These are phyloP conservation scores for Trichoderma asperellum DNA, from an alignment of 2,329 filamentous ascomycete genomes.

Conservation along the genomic window DNA sequence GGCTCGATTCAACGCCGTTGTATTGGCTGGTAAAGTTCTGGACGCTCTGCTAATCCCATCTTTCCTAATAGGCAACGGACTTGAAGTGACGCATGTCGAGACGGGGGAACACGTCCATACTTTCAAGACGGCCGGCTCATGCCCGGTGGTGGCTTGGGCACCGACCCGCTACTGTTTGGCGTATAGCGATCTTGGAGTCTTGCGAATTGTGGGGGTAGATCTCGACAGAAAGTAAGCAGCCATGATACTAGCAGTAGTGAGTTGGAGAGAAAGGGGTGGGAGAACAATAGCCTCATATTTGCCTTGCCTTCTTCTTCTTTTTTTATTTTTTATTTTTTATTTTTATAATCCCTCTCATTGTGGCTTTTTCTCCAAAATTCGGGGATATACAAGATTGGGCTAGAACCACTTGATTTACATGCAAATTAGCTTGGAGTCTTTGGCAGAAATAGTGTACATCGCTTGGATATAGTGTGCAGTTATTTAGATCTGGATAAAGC, in stretches of 20 bases:
- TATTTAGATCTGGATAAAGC: slow-evolving; percentile 9
- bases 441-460: neutral
- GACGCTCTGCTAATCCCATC: slow-evolving; percentile 9
- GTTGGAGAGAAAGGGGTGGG: neutral
- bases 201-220: slow-evolving; percentile 70
- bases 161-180: slow-evolving; percentile 74
- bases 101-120: slow-evolving; percentile 73
- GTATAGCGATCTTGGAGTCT: slow-evolving; percentile 69
- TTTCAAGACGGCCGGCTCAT: slow-evolving; percentile 68
- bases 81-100: slow-evolving; percentile 74
- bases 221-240: slow-evolving; percentile 45
- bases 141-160: slow-evolving; percentile 74
- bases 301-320: neutral
- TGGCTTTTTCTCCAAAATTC: neutral
- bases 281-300: neutral
- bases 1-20: slow-evolving; percentile 3
- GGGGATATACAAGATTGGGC: neutral
- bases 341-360: neutral
- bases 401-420: slow-evolving; percentile 12
- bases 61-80: slow-evolving; percentile 53
- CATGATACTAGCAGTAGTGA: neutral
- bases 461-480: neutral
- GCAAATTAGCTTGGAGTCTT: slow-evolving; percentile 6
- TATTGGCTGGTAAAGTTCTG: slow-evolving; percentile 14
- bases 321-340: neutral